Evolutionary conservation across 352 stramenopile species (phyloP).

Genomic region (Pythium aquatile): DNA sequence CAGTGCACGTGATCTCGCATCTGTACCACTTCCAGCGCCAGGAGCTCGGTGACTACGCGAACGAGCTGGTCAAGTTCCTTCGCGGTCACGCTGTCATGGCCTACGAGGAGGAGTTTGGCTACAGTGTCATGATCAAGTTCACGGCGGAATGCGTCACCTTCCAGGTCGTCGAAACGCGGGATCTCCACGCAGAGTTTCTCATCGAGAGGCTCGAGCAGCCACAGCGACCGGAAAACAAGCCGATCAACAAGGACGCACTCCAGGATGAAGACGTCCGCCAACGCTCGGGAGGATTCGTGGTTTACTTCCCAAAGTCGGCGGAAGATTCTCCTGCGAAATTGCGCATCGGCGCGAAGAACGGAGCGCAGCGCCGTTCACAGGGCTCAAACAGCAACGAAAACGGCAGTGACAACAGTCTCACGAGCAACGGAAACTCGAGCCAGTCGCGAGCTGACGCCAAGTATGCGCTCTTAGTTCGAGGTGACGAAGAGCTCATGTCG

Average conservation of each 20-base stretch:
- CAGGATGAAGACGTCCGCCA: conserved; percentile 12
- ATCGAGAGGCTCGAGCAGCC: conserved; percentile 24
- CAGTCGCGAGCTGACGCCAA: conserved; percentile 13
- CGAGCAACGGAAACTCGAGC: not conserved
- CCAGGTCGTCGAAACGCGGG: conserved; percentile 26
- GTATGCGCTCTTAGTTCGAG: conserved; percentile 31
- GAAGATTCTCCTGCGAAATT: conserved; percentile 2
- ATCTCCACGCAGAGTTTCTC: conserved; percentile 23
- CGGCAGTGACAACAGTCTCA: conserved; percentile 1
- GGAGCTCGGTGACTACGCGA: conserved; percentile 24
- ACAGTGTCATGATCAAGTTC: conserved; percentile 27
- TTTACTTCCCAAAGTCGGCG: conserved; percentile 24
- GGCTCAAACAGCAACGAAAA: not conserved
- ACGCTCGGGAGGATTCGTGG: conserved; percentile 12
- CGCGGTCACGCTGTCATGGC: conserved; percentile 25
- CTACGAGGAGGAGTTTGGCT: conserved; percentile 30
- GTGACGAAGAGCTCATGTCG: conserved; percentile 31
- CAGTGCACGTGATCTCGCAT: conserved; percentile 34
- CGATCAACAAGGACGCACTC: not conserved
- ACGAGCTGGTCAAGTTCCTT: conserved; percentile 32
- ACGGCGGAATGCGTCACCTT: conserved; percentile 23
- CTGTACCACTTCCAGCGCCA: conserved; percentile 29
- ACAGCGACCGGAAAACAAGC: conserved; percentile 9
- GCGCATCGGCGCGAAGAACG: not conserved
- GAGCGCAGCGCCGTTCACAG: not conserved